phyloP scores from a whole-genome alignment of 805 yeast genomes.

The Ogataea philodendri region DNA sequence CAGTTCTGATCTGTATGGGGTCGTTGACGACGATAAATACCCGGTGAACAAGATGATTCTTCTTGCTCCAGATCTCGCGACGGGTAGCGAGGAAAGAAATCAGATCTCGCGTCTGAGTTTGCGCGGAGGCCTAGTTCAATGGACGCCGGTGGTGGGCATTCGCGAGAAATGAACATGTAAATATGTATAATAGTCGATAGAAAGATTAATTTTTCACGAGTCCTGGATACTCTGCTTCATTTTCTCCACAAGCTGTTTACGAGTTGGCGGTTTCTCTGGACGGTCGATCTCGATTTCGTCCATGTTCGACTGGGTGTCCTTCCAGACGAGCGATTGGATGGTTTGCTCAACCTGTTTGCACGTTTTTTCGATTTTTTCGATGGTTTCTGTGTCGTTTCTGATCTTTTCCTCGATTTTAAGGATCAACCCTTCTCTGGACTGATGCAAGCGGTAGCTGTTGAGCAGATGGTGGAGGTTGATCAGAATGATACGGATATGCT shows the following conservation, averaged over 20 bases:
- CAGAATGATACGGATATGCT: constrained; percentile 72
- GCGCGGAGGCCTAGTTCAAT: constrained; percentile 28
- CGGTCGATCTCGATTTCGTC: constrained; percentile 12
- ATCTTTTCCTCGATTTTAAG: constrained; percentile 65
- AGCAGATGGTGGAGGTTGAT: constrained; percentile 89
- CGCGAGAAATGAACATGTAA: constrained; percentile 21
- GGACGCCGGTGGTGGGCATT: constrained; percentile 22
- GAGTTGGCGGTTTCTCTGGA: neutral
- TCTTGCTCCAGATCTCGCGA: constrained; percentile 24
- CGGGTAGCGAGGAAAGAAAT: constrained; percentile 32
- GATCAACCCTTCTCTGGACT: constrained; percentile 84
- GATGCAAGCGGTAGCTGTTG: constrained; percentile 93
- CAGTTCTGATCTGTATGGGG: constrained; percentile 15
- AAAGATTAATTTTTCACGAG: neutral
- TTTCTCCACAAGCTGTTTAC: neutral
- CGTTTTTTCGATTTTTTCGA: constrained; percentile 42
- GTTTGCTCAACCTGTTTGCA: constrained; percentile 39
- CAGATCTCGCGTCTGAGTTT: constrained; percentile 31
- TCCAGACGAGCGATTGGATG: constrained; percentile 27
- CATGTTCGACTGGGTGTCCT: no score
- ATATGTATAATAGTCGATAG: constrained; percentile 8
- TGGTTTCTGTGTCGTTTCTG: constrained; percentile 40
- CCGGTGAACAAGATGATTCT: constrained; percentile 15
- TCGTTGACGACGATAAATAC: constrained; percentile 12
- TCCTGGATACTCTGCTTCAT: neutral